These are phyloP conservation scores for Candida sojae DNA, from an alignment of 1,139 yeast species.

Conservation along the genomic window DNA sequence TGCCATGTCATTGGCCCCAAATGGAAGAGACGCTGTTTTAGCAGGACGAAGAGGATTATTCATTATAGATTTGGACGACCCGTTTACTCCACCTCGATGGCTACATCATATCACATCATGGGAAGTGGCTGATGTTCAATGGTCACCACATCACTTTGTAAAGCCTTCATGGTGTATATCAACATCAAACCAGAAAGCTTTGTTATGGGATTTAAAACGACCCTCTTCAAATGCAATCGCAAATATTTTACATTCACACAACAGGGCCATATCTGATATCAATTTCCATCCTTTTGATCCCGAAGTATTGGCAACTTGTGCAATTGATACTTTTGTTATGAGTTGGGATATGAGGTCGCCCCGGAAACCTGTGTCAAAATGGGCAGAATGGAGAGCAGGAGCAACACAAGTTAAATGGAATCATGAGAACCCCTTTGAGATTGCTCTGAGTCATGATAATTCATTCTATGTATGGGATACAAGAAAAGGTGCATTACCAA, in stretches of 20 bases:
- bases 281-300: constrained; percentile 89
- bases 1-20: constrained; percentile 90
- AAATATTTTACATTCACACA: constrained; percentile 84
- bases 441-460: constrained; percentile 87
- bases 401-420: constrained; percentile 97
- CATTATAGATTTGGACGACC: constrained; percentile 92
- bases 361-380: constrained; percentile 64
- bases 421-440: constrained; percentile 66
- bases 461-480: constrained; percentile 84
- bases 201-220: constrained; percentile 87
- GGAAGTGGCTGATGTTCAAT: constrained; percentile 99
- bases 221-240: constrained; percentile 79
- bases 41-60: constrained; percentile 89
- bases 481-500: constrained; percentile 77
- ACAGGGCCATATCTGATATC: constrained; percentile 92
- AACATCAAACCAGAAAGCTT: constrained; percentile 91
- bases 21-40: constrained; percentile 88
- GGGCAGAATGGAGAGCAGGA: constrained; percentile 94
- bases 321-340: constrained; percentile 83
- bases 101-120: constrained; percentile 89
- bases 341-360: constrained; percentile 93
- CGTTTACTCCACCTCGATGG: constrained; percentile 93
- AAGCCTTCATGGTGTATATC: constrained; percentile 92
- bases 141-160: constrained; percentile 84
- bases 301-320: constrained; percentile 88